phyloP scores from a whole-genome alignment of 169 alveolate species.

The Cyclospora cayetanensis region DNA sequence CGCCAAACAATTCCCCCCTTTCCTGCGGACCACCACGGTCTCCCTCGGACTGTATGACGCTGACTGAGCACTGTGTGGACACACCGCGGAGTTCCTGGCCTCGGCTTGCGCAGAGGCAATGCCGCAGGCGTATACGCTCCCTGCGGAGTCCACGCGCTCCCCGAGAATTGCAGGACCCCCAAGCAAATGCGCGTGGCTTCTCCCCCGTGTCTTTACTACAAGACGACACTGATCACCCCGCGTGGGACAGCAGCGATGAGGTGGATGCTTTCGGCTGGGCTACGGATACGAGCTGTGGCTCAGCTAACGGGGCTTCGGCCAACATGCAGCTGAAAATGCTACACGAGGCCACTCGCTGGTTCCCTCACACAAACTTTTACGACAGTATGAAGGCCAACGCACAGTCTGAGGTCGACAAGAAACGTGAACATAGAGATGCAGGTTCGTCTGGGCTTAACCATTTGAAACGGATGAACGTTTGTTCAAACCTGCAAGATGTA shows the following conservation, averaged over 20 bases:
- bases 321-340: conserved; percentile 7
- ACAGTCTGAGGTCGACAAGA: neutral
- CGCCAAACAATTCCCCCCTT: no score
- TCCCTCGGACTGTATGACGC: no score
- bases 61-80: no score
- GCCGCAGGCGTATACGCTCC: no score
- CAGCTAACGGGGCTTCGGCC: neutral
- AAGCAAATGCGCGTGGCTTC: no score
- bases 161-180: no score
- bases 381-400: conserved; percentile 25
- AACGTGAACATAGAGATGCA: conserved; percentile 18
- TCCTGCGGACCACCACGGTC: no score
- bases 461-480: neutral
- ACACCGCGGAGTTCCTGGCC: no score
- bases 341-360: conserved; percentile 43
- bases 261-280: neutral
- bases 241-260: neutral
- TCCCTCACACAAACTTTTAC: conserved; percentile 39
- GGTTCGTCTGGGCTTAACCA: neutral
- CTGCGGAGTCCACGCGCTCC: no score
- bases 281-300: neutral
- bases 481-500: neutral
- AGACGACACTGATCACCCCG: no score
- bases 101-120: no score
- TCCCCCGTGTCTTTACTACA: no score